Conservation (phyloP, 2,329 filamentous ascomycete genomes). For the Ophiognomonia clavigignenti-juglandacearum region DNA sequence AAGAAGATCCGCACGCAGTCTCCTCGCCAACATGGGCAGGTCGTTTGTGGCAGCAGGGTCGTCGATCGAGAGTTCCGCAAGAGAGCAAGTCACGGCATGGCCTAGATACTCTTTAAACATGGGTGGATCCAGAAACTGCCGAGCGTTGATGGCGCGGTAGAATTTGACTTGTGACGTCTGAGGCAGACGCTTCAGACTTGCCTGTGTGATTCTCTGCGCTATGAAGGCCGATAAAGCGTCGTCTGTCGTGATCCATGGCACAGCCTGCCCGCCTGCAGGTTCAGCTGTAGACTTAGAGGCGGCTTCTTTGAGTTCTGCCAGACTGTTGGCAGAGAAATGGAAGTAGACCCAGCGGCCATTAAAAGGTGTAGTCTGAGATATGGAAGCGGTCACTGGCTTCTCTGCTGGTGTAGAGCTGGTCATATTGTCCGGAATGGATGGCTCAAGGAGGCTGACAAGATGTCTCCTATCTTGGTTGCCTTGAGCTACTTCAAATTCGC, state of each 20-base stretch:
- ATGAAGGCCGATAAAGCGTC: constrained; percentile 11
- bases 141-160: constrained; percentile 6
- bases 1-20: constrained; percentile 3
- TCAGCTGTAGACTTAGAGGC: neutral
- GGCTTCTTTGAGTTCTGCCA: constrained; percentile 9
- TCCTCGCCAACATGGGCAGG: neutral
- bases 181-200: constrained; percentile 7
- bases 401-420: too few species aligned
- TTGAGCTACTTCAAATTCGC: neutral
- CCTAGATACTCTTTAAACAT: constrained; percentile 7
- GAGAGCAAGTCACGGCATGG: constrained; percentile 5
- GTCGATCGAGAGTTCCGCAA: constrained; percentile 1
- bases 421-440: too few species aligned
- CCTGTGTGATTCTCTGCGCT: constrained; percentile 3
- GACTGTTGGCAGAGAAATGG: constrained; percentile 2
- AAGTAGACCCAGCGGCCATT: constrained; percentile 15
- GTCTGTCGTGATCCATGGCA: constrained; percentile 13
- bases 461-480: too few species aligned
- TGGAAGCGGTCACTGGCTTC: too few species aligned
- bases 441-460: too few species aligned
- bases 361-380: neutral
- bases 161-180: constrained; percentile 1
- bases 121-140: constrained; percentile 3
- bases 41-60: neutral
- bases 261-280: neutral